A percentile compares a stretch with the other conserved stretches of the same genome.
These are phyloP conservation scores for Pholiota molesta DNA, from an alignment of 768 basidiomycete genomes.

Conservation along the genomic window DNA sequence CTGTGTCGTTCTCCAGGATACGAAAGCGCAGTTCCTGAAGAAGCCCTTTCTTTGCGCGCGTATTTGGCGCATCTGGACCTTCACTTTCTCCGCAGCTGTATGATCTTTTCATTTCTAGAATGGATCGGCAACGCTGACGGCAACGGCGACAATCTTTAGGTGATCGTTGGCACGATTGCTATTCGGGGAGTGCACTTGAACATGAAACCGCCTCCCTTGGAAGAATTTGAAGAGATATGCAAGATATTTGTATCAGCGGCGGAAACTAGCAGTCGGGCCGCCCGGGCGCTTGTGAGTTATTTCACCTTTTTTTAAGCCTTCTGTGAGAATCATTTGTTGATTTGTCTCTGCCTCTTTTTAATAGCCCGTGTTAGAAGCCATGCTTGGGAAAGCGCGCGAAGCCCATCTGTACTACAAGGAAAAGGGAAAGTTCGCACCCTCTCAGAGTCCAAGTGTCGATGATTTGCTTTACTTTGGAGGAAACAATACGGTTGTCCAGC, in stretches of 20 bases:
- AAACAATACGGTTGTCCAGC: constrained; percentile 30
- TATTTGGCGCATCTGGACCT: constrained; percentile 63
- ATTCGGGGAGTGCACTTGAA: constrained; percentile 45
- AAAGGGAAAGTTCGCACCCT: constrained; percentile 17
- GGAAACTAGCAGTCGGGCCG: constrained; percentile 50
- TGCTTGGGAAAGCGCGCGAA: constrained; percentile 45
- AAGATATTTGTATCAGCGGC: constrained; percentile 47
- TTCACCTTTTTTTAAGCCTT: neutral
- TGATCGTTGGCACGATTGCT: constrained; percentile 58
- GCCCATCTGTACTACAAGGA: constrained; percentile 24
- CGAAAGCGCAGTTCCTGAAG: constrained; percentile 41
- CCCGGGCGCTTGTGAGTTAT: constrained; percentile 45
- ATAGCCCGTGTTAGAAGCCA: constrained; percentile 48
- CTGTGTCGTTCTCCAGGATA: constrained; percentile 45
- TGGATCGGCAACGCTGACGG: neutral
- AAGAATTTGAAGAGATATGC: constrained; percentile 50
- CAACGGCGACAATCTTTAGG: constrained; percentile 29
- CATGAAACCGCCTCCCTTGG: constrained; percentile 47
- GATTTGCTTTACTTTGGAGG: constrained; percentile 40
- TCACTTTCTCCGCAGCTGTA: constrained; percentile 58
- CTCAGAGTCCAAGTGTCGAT: constrained; percentile 26
- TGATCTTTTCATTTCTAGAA: constrained; percentile 20
- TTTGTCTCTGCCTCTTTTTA: neutral
- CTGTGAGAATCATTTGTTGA: neutral
- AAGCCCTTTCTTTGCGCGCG: constrained; percentile 50